Conservation (phyloP, 768 basidiomycete species). For the Tulasnella sp. region DNA sequence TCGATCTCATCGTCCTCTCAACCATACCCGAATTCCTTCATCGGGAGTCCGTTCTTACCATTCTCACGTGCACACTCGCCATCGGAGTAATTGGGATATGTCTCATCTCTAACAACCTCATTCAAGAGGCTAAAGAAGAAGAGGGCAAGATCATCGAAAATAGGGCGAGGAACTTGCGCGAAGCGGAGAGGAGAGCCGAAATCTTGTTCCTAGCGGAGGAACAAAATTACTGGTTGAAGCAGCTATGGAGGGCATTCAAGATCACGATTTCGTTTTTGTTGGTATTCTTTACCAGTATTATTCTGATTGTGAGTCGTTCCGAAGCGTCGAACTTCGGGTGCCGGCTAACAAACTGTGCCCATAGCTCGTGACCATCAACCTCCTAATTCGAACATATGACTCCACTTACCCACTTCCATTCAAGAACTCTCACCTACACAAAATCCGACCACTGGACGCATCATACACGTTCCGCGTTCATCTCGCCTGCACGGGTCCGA, state of each 20-base stretch:
- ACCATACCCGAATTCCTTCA: background rate
- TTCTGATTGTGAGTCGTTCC: background rate
- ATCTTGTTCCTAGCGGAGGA: background rate
- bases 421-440: background rate
- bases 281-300: background rate
- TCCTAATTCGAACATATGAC: constrained; percentile 7
- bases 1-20: constrained; percentile 5
- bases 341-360: background rate
- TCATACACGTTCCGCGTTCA: constrained; percentile 3
- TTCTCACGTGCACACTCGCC: constrained; percentile 3
- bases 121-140: constrained; percentile 9
- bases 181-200: background rate
- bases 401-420: constrained; percentile 17
- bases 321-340: background rate
- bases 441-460: background rate
- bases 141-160: constrained; percentile 1
- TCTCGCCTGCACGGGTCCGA: background rate
- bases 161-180: background rate
- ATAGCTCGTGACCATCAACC: constrained; percentile 18
- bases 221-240: background rate
- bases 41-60: constrained; percentile 12
- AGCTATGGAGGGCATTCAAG: constrained; percentile 3
- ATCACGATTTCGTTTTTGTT: background rate
- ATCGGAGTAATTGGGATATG: background rate
- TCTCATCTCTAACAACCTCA: constrained; percentile 11